Evolutionary conservation across 2,329 filamentous ascomycete genomes (phyloP), one percentile per base, ranked within the genome.

Genomic region (Metarhizium sp.): DNA sequence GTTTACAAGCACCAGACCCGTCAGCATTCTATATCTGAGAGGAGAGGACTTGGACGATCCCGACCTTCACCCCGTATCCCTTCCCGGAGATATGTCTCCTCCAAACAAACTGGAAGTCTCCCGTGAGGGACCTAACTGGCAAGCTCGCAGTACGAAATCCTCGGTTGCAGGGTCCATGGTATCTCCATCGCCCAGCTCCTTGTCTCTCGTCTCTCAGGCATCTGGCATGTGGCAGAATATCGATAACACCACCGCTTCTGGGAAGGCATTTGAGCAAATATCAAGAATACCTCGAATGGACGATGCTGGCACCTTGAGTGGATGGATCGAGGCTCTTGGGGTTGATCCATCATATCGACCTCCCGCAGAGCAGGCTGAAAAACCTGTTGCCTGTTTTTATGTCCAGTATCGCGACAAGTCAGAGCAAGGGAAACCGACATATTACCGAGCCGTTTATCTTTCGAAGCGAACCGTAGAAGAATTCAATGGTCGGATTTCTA

Each of bases 261-360:
- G 70, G 42, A 74, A 74, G 56, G 59, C 78, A 71, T 70, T 79
- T 62, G 66, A 84, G 69, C 68, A 88, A 47, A 77, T 77, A 0
- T 79, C 74, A 1, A 77, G 74, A 55, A 65, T 84, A 48, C 70
- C 68, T 54, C 78, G 78, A 61, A 78, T 76, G 0, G 82, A 85
- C 53, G 80, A 83, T 25, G 74, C 81, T 40, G 86, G 86, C 10
- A 82, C 80, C 29, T 74, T 91, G 32, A 87, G 83, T 58, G 87
- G 88, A 6, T 96, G 88, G 85, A 94, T 97, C 59, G 91, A 96
- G 67, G 90, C 91, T 1, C 73, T 96, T 7, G 94, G 90, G 36
- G 90, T 97, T n/a, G 94, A 97, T 67, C 76, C 85, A 16, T 81
- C 80, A 2, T 99, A 97, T 67, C 83, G 86, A 56, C 87, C 94